Percentiles rank a stretch among this genome's conserved stretches.
Evolutionary conservation across 1,139 yeast species (phyloP).

Genomic region (Saccharomyces hybrid): DNA sequence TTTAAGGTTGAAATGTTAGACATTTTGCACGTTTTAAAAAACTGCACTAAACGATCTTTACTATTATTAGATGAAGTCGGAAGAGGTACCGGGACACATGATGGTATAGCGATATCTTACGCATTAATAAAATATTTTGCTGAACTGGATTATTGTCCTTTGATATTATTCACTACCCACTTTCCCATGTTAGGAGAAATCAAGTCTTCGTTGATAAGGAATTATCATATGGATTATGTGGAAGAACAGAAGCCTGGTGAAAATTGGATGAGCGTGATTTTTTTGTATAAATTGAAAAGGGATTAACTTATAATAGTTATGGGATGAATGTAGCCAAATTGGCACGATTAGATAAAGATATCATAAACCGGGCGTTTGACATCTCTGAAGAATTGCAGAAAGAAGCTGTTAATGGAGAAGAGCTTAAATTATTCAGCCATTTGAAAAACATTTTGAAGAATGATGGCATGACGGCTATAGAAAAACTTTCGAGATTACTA

Average conservation of each 20-base stretch:
- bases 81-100: constrained; percentile 72
- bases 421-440: background rate
- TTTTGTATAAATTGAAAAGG: constrained; percentile 56
- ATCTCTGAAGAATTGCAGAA: constrained; percentile 41
- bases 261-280: constrained; percentile 40
- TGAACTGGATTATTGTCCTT: constrained; percentile 39
- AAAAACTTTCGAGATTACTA: constrained; percentile 9
- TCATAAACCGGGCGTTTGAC: constrained; percentile 44
- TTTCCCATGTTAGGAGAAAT: constrained; percentile 57
- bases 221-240: constrained; percentile 70
- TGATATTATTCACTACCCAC: constrained; percentile 78
- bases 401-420: constrained; percentile 16
- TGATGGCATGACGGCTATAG: background rate
- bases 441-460: background rate
- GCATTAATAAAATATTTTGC: constrained; percentile 63
- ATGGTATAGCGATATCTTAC: constrained; percentile 83
- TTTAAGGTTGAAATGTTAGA: constrained; percentile 47
- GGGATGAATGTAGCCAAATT: constrained; percentile 74
- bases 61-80: constrained; percentile 48
- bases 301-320: constrained; percentile 59
- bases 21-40: constrained; percentile 37
- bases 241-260: constrained; percentile 36
- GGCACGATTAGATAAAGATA: constrained; percentile 49
- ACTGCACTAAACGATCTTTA: constrained; percentile 33
- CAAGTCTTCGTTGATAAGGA: constrained; percentile 44